Evolutionary conservation across 768 basidiomycete species (phyloP), one percentile per base, ranked within the genome.

Genomic region (Panaeolus cyanescens): DNA sequence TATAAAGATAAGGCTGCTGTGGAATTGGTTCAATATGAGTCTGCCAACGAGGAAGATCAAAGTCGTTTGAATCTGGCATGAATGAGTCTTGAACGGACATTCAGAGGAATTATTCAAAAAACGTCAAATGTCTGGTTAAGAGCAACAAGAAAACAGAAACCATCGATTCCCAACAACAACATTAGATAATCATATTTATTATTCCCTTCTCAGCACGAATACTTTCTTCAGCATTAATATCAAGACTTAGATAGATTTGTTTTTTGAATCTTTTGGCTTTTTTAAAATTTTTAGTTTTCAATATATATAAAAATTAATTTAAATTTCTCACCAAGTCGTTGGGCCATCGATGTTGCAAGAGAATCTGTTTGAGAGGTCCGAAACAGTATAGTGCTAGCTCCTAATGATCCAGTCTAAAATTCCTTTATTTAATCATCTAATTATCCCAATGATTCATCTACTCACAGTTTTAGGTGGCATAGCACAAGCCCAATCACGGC

Each of bases 41-140:
- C 80, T 76, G 87, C 89, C 84, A 85, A 85, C 84, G 67, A 82
- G 87, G 82, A 84, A 98, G 68, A 77, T 91, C 90, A 77, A 91
- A 93, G 78, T 92, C 90, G 87, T 91, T 90, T 70, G 86, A 75
- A 79, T 85, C 85, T 77, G 82, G 80, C 81, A 91, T 90, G 84
- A 87, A 89, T 62, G 87, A 82, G 79, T 90, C 87, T 72, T 87
- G 83, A 84, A 90, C 87, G 70, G 88, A 89, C 88, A 90, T 90
- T 73, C 72, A 67, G 63, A 39, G 37, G 42, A 58, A 58, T 39
- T 30, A 25, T 30, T 5, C 22, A 17, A 54, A 25, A 28, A 57
- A 25, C 25, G n/a, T 42, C 30, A 50, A 39, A 50, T 50, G 45
- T 50, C 45, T 50, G 45, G 45, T 50, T 28, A 50, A 20, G 7